Percentiles rank a stretch among this genome's conserved stretches.
Evolutionary conservation across 352 stramenopile genomes (phyloP).

Genomic region (Phytophthora pluvialis): DNA sequence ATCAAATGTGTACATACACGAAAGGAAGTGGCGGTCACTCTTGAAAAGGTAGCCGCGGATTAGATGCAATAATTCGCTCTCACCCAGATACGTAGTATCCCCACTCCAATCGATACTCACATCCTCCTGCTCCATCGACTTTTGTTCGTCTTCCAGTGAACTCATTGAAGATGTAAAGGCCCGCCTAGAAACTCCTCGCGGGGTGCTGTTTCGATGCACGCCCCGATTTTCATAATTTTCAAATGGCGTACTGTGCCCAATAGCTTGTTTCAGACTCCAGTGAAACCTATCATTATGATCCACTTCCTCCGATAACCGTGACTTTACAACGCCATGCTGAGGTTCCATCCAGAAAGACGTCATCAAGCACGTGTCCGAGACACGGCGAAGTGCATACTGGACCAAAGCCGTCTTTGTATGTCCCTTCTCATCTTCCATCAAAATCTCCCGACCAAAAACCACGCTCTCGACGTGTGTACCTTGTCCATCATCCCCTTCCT

Average conservation of each 20-base stretch:
- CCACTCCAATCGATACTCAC: slow-evolving; percentile 39
- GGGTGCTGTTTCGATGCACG: slow-evolving; percentile 10
- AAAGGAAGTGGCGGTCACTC: slow-evolving; percentile 81
- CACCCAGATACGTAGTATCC: slow-evolving; percentile 60
- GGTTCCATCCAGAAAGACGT: slow-evolving; percentile 92
- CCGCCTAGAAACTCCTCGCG: slow-evolving; percentile 10
- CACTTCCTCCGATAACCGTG: slow-evolving; percentile 47
- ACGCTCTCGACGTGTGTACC: slow-evolving; percentile 63
- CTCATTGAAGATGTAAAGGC: slow-evolving; percentile 10
- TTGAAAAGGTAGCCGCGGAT: slow-evolving; percentile 81
- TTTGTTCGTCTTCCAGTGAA: slow-evolving; percentile 43
- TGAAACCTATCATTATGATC: slow-evolving; percentile 70
- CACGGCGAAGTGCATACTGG: slow-evolving; percentile 78
- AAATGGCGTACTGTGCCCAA: slow-evolving; percentile 70
- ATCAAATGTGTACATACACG: slow-evolving; percentile 85
- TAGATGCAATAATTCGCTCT: slow-evolving; percentile 75
- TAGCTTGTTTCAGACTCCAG: slow-evolving; percentile 68
- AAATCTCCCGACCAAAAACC: slow-evolving; percentile 82
- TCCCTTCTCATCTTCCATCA: slow-evolving; percentile 85
- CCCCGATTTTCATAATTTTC: slow-evolving; percentile 43
- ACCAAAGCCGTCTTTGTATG: slow-evolving; percentile 76
- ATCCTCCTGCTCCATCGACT: slow-evolving; percentile 61
- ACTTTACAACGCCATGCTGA: slow-evolving; percentile 76
- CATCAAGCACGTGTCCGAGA: slow-evolving; percentile 81
- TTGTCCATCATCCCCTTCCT: slow-evolving; percentile 62